A percentile compares a stretch with the other conserved stretches of the same genome.
Evolutionary conservation across 1,284 basidiomycete genomes (phyloP).

Genomic region (Papiliotrema laurentii): DNA sequence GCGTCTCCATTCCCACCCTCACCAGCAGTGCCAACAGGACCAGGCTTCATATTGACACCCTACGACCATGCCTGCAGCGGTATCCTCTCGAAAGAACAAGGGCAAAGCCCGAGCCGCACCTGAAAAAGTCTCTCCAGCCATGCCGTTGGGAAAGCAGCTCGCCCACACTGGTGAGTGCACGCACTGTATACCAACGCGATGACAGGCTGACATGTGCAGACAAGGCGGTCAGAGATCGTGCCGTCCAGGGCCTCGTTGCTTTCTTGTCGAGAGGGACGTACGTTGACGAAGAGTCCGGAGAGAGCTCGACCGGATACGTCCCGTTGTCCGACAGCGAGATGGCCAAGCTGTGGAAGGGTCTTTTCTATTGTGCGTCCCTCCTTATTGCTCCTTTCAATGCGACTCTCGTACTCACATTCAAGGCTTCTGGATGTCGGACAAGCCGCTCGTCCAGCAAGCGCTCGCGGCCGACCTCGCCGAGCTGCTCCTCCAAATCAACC

Average conservation of each 20-base stretch:
- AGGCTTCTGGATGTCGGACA: constrained; percentile 99
- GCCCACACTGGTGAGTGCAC: constrained; percentile 71
- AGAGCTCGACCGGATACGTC: constrained; percentile 19
- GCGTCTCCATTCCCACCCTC: too few species aligned
- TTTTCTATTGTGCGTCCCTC: constrained; percentile 83
- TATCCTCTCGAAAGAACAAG: constrained; percentile 17
- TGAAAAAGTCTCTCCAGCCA: constrained; percentile 24
- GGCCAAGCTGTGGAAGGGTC: constrained; percentile 92
- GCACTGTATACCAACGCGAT: not conserved
- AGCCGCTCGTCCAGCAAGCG: constrained; percentile 90
- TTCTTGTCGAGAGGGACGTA: constrained; percentile 67
- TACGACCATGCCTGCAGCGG: constrained; percentile 2
- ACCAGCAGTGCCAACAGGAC: too few species aligned
- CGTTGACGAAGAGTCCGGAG: constrained; percentile 35
- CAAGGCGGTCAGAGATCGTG: constrained; percentile 84
- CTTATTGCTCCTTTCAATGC: not conserved
- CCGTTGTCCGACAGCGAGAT: constrained; percentile 66
- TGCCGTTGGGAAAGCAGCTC: constrained; percentile 79
- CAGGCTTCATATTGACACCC: too few species aligned
- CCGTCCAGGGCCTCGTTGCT: constrained; percentile 67
- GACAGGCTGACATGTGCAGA: constrained; percentile 51
- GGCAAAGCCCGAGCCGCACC: constrained; percentile 26
- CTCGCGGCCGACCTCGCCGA: constrained; percentile 81
- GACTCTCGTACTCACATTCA: constrained; percentile 4
- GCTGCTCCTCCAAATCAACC: constrained; percentile 66